Conservation (phyloP, 306 rosid species). For the Dryas drummondii region DNA sequence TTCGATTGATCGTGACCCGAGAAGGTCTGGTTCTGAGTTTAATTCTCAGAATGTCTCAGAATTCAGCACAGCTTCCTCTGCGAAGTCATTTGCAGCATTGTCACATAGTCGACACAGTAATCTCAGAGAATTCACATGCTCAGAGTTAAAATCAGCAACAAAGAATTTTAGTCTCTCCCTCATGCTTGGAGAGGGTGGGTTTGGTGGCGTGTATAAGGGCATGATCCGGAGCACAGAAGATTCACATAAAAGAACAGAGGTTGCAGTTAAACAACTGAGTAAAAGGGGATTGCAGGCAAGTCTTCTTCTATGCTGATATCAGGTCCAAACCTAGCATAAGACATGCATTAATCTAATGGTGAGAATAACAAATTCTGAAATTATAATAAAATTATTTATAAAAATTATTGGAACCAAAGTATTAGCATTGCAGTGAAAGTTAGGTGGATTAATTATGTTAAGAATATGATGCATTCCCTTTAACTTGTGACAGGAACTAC, state of each 20-base stretch:
- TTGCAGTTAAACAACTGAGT: constrained; percentile 64
- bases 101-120: constrained; percentile 46
- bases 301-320: constrained; percentile 9
- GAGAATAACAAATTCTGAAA: background rate
- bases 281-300: constrained; percentile 69
- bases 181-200: constrained; percentile 66
- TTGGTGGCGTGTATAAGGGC: constrained; percentile 58
- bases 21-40: constrained; percentile 41
- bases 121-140: constrained; percentile 54
- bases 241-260: constrained; percentile 40
- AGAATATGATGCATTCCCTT: background rate
- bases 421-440: background rate
- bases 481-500: background rate
- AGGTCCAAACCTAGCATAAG: background rate
- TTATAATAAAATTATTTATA: background rate
- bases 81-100: constrained; percentile 44
- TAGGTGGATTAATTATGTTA: background rate
- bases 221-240: constrained; percentile 37
- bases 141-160: constrained; percentile 56
- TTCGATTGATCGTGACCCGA: constrained; percentile 41
- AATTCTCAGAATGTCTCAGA: constrained; percentile 54
- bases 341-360: background rate
- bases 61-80: constrained; percentile 45
- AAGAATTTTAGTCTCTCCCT: constrained; percentile 55
- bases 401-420: background rate